Evolutionary conservation across 208 protist genomes (phyloP).

Genomic region (Herpetomonas muscarum): DNA sequence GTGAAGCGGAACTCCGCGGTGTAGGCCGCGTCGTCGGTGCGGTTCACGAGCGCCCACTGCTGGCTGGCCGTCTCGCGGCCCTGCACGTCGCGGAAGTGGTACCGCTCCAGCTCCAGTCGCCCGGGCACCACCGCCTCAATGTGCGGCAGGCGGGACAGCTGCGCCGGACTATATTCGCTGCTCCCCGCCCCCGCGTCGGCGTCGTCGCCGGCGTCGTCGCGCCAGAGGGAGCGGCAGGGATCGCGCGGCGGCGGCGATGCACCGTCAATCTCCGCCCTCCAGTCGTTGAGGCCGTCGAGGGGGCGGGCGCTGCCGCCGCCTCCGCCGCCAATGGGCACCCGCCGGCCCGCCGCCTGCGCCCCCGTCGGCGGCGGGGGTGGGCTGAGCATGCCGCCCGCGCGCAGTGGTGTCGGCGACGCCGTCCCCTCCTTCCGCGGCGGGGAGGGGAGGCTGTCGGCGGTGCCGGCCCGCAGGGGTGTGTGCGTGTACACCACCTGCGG

Average conservation of each 20-base stretch:
- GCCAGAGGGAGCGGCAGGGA: background rate
- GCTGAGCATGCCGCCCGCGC: background rate
- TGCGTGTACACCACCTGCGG: background rate
- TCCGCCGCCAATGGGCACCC: too few species aligned
- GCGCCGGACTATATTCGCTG: background rate
- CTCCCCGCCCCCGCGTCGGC: background rate
- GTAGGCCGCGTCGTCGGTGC: background rate
- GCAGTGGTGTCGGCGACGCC: background rate
- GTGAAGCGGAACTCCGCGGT: slow-evolving; percentile 5
- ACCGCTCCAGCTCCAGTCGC: slow-evolving; percentile 2
- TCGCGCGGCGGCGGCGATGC: background rate
- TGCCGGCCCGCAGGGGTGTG: too few species aligned
- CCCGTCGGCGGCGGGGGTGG: background rate
- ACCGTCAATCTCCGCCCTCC: background rate
- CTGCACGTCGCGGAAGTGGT: background rate
- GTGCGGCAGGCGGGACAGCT: background rate
- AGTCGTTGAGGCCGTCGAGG: background rate
- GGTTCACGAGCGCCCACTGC: slow-evolving; percentile 3
- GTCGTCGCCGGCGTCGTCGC: background rate
- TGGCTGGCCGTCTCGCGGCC: background rate
- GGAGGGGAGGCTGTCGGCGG: background rate
- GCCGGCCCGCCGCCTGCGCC: too few species aligned
- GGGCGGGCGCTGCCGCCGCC: background rate
- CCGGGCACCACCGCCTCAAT: background rate
- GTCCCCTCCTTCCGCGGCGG: background rate